Conservation (phyloP, 225 moss, liverwort and hornwort genomes). For the Antitrichia curtipendula region DNA sequence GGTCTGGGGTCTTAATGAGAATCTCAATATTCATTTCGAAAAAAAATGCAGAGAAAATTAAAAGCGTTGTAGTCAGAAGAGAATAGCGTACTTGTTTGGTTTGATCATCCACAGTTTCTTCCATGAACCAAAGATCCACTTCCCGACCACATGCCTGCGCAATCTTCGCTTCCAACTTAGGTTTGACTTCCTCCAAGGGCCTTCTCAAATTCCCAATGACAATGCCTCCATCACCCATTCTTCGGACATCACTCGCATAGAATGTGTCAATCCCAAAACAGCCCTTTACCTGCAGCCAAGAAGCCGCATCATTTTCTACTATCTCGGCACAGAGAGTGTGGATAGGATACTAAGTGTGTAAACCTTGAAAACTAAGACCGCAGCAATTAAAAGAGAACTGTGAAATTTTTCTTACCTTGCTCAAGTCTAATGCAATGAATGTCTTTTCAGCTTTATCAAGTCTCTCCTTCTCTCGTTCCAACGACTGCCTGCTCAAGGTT, state of each 20-base stretch:
- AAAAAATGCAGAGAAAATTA: neutral
- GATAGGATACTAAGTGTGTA: neutral
- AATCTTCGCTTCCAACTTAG: conserved; percentile 56
- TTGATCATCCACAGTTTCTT: conserved; percentile 57
- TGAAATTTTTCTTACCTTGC: neutral
- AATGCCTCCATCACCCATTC: conserved; percentile 94
- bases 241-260: conserved; percentile 70
- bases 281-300: conserved; percentile 39
- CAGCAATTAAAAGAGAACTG: neutral
- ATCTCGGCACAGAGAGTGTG: neutral
- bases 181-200: conserved; percentile 80
- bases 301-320: neutral
- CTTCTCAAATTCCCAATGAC: conserved; percentile 76
- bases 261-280: conserved; percentile 81
- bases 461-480: conserved; percentile 73
- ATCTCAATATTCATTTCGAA: neutral
- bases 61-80: neutral
- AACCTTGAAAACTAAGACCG: neutral
- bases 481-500: conserved; percentile 26
- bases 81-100: conserved; percentile 54
- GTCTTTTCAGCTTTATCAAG: conserved; percentile 73
- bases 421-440: conserved; percentile 74
- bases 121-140: conserved; percentile 95
- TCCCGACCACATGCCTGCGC: conserved; percentile 62
- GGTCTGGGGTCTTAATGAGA: neutral